Conservation (phyloP, 2,329 filamentous ascomycete genomes). For the Colletotrichum higginsianum region DNA sequence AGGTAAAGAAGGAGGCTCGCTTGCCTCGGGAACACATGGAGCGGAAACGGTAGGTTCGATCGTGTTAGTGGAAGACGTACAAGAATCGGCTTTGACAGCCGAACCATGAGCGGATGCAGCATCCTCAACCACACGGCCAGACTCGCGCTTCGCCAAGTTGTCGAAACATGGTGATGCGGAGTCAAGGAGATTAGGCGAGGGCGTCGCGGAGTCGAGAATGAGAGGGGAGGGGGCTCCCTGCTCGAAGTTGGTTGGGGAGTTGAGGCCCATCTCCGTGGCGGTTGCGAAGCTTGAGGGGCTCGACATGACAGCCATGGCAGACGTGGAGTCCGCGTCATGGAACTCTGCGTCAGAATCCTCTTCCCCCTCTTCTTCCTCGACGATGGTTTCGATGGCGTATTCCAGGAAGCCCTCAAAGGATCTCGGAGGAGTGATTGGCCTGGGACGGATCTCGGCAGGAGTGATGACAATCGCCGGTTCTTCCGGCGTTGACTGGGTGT, state of each 20-base stretch:
- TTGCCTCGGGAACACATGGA: conserved; percentile 12
- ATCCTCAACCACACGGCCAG: conserved; percentile 1
- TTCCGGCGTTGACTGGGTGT: not conserved
- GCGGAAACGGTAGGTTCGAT: conserved; percentile 7
- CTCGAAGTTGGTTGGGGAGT: conserved; percentile 32
- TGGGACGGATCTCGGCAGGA: conserved; percentile 5
- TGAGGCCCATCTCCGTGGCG: conserved; percentile 27
- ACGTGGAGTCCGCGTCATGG: conserved; percentile 32
- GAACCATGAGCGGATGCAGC: not conserved
- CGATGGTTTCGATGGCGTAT: conserved; percentile 33
- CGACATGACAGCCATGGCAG: conserved; percentile 7
- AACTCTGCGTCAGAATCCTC: conserved; percentile 32
- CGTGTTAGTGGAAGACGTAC: conserved; percentile 37
- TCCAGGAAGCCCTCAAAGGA: conserved; percentile 33
- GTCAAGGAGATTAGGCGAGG: not conserved
- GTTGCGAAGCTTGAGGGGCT: conserved; percentile 40
- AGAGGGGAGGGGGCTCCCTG: conserved; percentile 2
- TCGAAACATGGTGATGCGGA: conserved; percentile 4
- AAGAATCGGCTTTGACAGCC: conserved; percentile 28
- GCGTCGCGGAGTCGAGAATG: not conserved
- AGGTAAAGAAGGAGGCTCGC: conserved; percentile 7
- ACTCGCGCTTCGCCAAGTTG: not conserved
- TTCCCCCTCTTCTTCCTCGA: conserved; percentile 39
- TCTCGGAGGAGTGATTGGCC: not conserved
- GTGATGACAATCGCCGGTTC: conserved; percentile 13